Conservation (phyloP, 2,329 filamentous ascomycete species). For the Elsinoe ampelina region DNA sequence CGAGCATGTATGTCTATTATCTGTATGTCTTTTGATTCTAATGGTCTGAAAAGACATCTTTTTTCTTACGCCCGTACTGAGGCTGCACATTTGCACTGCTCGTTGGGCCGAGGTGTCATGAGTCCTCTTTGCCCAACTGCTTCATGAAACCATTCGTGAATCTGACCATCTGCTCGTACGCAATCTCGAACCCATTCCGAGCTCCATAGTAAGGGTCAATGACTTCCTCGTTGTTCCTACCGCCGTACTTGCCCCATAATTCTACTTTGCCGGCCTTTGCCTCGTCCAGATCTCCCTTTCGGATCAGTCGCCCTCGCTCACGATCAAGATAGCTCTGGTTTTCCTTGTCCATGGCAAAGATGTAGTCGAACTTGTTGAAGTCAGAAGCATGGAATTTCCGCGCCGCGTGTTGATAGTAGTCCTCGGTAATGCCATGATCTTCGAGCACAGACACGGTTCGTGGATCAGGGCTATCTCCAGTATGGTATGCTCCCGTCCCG, state of each 20-base stretch:
- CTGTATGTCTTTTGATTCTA: neutral
- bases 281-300: conserved; percentile 28
- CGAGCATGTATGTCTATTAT: too few species aligned
- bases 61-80: too few species aligned
- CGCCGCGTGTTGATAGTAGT: conserved; percentile 60
- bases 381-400: conserved; percentile 63
- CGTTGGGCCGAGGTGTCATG: neutral
- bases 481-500: conserved; percentile 83
- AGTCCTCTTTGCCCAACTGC: conserved; percentile 39
- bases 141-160: conserved; percentile 70
- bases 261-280: conserved; percentile 35
- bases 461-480: conserved; percentile 64
- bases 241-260: conserved; percentile 78
- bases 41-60: neutral
- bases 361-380: conserved; percentile 80
- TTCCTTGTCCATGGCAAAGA: conserved; percentile 85
- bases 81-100: neutral
- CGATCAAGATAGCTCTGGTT: conserved; percentile 65
- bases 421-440: conserved; percentile 60
- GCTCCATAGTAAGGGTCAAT: conserved; percentile 92
- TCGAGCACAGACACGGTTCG: conserved; percentile 74
- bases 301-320: conserved; percentile 45
- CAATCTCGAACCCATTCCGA: conserved; percentile 66
- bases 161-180: conserved; percentile 73
- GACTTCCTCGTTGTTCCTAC: conserved; percentile 55